Conservation (phyloP, 768 basidiomycete species). For the Brasilioporus rufonigricans region DNA sequence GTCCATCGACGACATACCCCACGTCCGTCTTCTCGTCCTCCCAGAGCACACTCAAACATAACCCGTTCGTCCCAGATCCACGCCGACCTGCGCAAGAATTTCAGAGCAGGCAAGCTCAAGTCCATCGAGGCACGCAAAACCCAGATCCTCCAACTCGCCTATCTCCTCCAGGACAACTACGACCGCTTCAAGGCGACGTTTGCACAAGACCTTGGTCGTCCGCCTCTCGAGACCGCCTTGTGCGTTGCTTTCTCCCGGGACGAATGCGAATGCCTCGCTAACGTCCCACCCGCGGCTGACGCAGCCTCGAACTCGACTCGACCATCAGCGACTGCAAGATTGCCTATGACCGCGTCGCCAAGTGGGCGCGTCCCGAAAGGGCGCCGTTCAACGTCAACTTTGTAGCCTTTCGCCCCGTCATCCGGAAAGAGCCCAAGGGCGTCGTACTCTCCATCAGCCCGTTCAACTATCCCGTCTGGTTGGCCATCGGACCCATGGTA, state of each 20-base stretch:
- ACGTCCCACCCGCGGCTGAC: neutral
- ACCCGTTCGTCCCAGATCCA: conserved; percentile 45
- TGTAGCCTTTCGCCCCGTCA: conserved; percentile 56
- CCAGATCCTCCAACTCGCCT: conserved; percentile 73
- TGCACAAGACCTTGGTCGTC: conserved; percentile 61
- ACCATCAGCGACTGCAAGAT: conserved; percentile 53
- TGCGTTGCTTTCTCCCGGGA: conserved; percentile 24
- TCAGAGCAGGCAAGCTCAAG: conserved; percentile 62
- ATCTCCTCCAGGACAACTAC: conserved; percentile 71
- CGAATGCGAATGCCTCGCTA: neutral
- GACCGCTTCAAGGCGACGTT: conserved; percentile 59
- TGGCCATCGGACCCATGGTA: conserved; percentile 58
- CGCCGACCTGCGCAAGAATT: conserved; percentile 51
- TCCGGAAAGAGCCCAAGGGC: conserved; percentile 78
- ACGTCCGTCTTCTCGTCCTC: conserved; percentile 31
- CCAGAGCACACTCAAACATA: neutral
- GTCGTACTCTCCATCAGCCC: conserved; percentile 66
- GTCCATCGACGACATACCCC: conserved; percentile 51
- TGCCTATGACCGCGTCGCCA: conserved; percentile 62
- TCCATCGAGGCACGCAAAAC: conserved; percentile 68
- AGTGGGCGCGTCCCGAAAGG: conserved; percentile 69
- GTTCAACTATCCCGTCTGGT: conserved; percentile 74
- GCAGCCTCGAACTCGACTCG: conserved; percentile 60
- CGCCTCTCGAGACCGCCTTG: conserved; percentile 56
- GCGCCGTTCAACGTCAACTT: conserved; percentile 56